A percentile compares a stretch with the other conserved stretches of the same genome.
Conservation (phyloP, 73 alveolate species). For the Paramecium sexaurelia region DNA sequence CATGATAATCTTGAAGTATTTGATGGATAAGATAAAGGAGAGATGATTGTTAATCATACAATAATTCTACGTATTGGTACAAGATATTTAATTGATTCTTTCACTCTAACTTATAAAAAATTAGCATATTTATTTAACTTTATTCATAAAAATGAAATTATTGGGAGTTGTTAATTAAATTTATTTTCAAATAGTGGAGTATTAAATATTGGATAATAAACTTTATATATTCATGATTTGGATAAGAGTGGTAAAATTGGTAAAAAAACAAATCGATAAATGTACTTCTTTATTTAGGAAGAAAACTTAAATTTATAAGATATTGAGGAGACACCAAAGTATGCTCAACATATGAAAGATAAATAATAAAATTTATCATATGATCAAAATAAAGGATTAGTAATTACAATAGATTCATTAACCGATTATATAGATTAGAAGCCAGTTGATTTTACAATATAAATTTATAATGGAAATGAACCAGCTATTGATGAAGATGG, state of each 20-base stretch:
- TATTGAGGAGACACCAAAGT: slow-evolving; percentile 45
- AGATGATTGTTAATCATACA: slow-evolving; percentile 14
- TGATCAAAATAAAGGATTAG: neutral
- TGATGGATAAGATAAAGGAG: slow-evolving; percentile 32
- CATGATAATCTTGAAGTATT: slow-evolving; percentile 8
- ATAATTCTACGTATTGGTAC: slow-evolving; percentile 21
- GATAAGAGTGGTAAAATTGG: slow-evolving; percentile 18
- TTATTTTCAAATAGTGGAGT: neutral
- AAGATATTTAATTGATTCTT: neutral
- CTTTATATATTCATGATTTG: neutral
- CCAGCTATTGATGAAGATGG: slow-evolving; percentile 44
- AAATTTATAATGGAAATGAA: slow-evolving; percentile 32
- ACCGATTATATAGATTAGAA: slow-evolving; percentile 18
- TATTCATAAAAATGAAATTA: neutral
- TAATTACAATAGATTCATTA: neutral
- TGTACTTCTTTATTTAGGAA: neutral
- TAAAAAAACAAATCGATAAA: slow-evolving; percentile 3
- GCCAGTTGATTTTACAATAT: slow-evolving; percentile 30
- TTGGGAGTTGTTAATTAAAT: neutral
- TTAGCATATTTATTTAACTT: neutral
- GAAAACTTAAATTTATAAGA: neutral
- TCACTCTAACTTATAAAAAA: neutral
- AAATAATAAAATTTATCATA: neutral
- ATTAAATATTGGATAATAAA: neutral
- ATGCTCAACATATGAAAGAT: slow-evolving; percentile 30